Percentiles rank a stretch among this genome's conserved stretches.
These are phyloP conservation scores for Schwanniomyces sp. DNA, from an alignment of 805 yeast genomes.

Conservation along the genomic window DNA sequence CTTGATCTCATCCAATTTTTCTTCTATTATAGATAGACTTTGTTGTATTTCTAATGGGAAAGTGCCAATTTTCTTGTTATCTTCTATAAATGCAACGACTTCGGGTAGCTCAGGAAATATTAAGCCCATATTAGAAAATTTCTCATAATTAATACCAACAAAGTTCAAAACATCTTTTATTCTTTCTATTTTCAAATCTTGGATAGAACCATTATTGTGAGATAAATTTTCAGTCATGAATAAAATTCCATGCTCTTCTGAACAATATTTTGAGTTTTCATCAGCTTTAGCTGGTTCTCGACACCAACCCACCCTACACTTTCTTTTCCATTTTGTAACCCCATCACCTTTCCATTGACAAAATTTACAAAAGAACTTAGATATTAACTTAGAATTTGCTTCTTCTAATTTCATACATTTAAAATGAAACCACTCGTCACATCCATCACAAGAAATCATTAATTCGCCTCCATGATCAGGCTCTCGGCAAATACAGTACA, in stretches of 20 bases:
- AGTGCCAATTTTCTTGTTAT: conserved; percentile 10
- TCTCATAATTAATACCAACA: conserved; percentile 17
- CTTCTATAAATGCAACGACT: conserved; percentile 20
- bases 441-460: conserved; percentile 94
- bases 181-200: conserved; percentile 14
- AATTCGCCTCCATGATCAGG: conserved; percentile 73
- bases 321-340: conserved; percentile 67
- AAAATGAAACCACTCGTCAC: conserved; percentile 95
- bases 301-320: conserved; percentile 66
- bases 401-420: conserved; percentile 63
- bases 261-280: conserved; percentile 68
- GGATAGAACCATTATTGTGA: conserved; percentile 7
- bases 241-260: conserved; percentile 63
- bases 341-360: conserved; percentile 60
- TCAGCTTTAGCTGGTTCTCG: conserved; percentile 47
- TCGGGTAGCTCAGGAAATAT: conserved; percentile 44
- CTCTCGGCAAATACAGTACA: conserved; percentile 75
- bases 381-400: conserved; percentile 54
- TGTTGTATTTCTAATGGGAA: conserved; percentile 18
- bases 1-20: conserved; percentile 13
- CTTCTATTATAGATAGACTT: conserved; percentile 17
- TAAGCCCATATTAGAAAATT: conserved; percentile 26
- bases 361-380: conserved; percentile 68
- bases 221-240: conserved; percentile 36
- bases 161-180: conserved; percentile 24